These are phyloP conservation scores for Coemansia sp. DNA, from an alignment of 192 early-diverging fungal genomes.

Conservation along the genomic window DNA sequence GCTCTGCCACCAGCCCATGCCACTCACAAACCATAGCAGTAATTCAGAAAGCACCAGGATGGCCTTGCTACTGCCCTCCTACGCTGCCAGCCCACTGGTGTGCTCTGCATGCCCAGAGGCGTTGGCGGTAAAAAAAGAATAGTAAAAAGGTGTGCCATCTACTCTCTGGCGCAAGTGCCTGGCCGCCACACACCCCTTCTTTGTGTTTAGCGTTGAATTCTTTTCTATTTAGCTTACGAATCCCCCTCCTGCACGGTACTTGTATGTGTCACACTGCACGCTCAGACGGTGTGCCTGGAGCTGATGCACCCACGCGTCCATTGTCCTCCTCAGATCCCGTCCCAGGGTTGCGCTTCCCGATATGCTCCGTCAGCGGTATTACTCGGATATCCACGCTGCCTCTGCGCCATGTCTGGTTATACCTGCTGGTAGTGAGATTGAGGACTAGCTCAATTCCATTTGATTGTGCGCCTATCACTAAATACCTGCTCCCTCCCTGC, in stretches of 20 bases:
- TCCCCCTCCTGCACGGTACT: background rate
- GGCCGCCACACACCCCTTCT: background rate
- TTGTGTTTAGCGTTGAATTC: background rate
- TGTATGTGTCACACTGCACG: conserved; percentile 5
- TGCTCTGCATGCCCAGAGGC: background rate
- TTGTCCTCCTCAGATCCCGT: conserved; percentile 1
- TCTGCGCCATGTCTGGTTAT: background rate
- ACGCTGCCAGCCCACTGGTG: background rate
- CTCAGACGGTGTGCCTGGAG: background rate
- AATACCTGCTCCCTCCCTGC: background rate
- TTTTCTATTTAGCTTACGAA: background rate
- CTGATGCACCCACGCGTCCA: background rate
- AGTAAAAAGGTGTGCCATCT: background rate
- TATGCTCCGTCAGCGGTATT: background rate
- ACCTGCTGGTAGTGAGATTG: background rate
- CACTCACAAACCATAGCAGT: background rate
- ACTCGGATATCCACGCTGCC: background rate
- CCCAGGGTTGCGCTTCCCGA: background rate
- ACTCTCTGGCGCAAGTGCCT: background rate
- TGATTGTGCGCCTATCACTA: conserved; percentile 3
- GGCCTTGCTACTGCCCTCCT: background rate
- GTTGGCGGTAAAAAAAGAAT: background rate
- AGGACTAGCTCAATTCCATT: background rate
- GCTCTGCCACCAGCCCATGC: background rate
- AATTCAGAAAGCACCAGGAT: background rate